phyloP scores from a whole-genome alignment of 805 yeast species.

The Candida railenensis region DNA sequence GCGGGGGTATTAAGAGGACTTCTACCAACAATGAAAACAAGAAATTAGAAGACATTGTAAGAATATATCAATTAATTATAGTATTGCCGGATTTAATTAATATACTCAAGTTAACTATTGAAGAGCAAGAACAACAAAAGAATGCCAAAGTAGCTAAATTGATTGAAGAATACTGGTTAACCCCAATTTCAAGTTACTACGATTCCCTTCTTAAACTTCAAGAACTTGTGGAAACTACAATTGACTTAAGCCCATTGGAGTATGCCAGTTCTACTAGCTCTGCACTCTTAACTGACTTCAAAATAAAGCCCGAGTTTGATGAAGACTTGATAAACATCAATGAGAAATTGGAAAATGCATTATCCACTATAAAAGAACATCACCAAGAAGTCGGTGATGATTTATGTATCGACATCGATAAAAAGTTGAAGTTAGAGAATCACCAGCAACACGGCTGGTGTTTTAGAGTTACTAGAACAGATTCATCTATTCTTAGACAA shows the following conservation, averaged over 20 bases:
- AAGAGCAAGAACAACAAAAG: conserved; percentile 24
- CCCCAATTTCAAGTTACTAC: conserved; percentile 50
- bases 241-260: conserved; percentile 81
- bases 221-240: conserved; percentile 88
- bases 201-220: conserved; percentile 63
- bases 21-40: conserved; percentile 43
- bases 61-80: conserved; percentile 77
- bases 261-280: conserved; percentile 21
- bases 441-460: conserved; percentile 94
- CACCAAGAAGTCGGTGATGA: conserved; percentile 72
- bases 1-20: conserved; percentile 27
- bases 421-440: conserved; percentile 84
- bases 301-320: conserved; percentile 88
- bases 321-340: conserved; percentile 66
- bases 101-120: conserved; percentile 45
- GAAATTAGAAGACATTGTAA: conserved; percentile 82
- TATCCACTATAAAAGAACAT: conserved; percentile 52
- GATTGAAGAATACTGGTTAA: conserved; percentile 53
- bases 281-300: conserved; percentile 63
- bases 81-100: conserved; percentile 68
- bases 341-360: conserved; percentile 52
- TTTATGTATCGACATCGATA: conserved; percentile 77
- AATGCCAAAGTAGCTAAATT: conserved; percentile 21
- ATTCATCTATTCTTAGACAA: conserved; percentile 75
- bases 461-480: conserved; percentile 86